These are phyloP conservation scores for Fomitopsis serialis DNA, from an alignment of 768 basidiomycete species.

Conservation along the genomic window DNA sequence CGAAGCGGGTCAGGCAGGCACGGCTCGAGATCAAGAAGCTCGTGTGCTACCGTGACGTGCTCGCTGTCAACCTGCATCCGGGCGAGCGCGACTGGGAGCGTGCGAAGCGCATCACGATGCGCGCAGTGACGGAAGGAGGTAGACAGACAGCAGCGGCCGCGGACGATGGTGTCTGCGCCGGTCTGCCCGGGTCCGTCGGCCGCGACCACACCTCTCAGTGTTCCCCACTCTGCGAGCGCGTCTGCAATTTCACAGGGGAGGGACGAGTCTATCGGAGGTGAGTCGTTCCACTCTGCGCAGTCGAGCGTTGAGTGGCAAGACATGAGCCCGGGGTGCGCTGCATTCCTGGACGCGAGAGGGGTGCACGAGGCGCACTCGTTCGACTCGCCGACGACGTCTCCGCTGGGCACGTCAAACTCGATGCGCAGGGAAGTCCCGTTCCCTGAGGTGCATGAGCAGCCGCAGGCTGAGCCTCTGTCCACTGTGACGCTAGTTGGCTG, in stretches of 20 bases:
- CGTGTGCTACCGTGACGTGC: conserved; percentile 69
- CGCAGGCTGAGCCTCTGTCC: conserved; percentile 20
- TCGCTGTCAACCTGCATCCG: conserved; percentile 67
- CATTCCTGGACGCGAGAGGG: conserved; percentile 1
- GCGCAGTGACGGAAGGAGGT: conserved; percentile 52
- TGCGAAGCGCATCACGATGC: conserved; percentile 66
- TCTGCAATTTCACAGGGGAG: conserved; percentile 26
- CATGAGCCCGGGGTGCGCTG: background rate
- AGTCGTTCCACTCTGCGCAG: conserved; percentile 66
- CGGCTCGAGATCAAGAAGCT: conserved; percentile 73
- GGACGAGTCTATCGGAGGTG: conserved; percentile 41
- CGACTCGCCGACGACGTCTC: conserved; percentile 13
- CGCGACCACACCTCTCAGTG: conserved; percentile 10
- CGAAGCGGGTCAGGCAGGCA: conserved; percentile 58
- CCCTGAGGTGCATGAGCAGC: conserved; percentile 9
- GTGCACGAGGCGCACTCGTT: background rate
- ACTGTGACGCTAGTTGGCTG: conserved; percentile 41
- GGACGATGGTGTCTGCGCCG: conserved; percentile 17
- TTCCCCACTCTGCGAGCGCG: conserved; percentile 2
- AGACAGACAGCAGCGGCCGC: background rate
- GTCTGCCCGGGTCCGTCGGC: conserved; percentile 12
- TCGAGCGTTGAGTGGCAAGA: conserved; percentile 7
- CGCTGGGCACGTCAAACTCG: conserved; percentile 4
- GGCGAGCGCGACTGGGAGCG: conserved; percentile 63
- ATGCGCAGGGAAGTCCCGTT: conserved; percentile 4